Conservation (phyloP, 2,329 filamentous ascomycete species). For the Herpotrichia juniperi region DNA sequence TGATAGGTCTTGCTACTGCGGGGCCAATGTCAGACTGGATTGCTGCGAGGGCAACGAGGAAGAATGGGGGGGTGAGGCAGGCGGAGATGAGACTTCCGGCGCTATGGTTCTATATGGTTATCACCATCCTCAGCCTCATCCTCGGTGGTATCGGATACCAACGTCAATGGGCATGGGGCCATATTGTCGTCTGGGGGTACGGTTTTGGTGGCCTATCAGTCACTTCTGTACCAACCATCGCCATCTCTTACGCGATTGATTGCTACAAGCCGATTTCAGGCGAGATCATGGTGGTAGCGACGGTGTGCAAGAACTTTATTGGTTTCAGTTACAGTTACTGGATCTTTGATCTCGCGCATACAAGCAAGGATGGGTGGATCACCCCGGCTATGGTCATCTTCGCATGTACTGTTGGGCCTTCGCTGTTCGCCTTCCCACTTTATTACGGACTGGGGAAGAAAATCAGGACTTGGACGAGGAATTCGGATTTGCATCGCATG, state of each 20-base stretch:
- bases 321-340: constrained; percentile 52
- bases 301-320: constrained; percentile 53
- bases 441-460: constrained; percentile 51
- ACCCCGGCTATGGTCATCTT: constrained; percentile 53
- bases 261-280: constrained; percentile 55
- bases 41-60: constrained; percentile 58
- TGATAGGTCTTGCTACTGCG: constrained; percentile 61
- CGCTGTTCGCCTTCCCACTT: constrained; percentile 48
- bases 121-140: constrained; percentile 56
- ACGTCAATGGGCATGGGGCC: constrained; percentile 55
- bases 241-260: constrained; percentile 53
- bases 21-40: constrained; percentile 64
- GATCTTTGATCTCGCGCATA: constrained; percentile 46
- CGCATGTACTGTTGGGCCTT: constrained; percentile 47
- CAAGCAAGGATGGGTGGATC: constrained; percentile 46
- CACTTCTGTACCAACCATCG: constrained; percentile 51
- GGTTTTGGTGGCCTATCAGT: constrained; percentile 50
- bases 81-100: constrained; percentile 62
- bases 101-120: constrained; percentile 55
- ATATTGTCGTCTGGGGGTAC: constrained; percentile 58
- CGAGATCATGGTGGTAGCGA: constrained; percentile 54
- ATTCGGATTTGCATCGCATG: constrained; percentile 44
- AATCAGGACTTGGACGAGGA: constrained; percentile 46
- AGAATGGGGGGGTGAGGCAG: constrained; percentile 62
- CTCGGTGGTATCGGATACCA: constrained; percentile 58